phyloP scores from a whole-genome alignment of 2,329 filamentous ascomycete species.

The Hypoxylon sp. region DNA sequence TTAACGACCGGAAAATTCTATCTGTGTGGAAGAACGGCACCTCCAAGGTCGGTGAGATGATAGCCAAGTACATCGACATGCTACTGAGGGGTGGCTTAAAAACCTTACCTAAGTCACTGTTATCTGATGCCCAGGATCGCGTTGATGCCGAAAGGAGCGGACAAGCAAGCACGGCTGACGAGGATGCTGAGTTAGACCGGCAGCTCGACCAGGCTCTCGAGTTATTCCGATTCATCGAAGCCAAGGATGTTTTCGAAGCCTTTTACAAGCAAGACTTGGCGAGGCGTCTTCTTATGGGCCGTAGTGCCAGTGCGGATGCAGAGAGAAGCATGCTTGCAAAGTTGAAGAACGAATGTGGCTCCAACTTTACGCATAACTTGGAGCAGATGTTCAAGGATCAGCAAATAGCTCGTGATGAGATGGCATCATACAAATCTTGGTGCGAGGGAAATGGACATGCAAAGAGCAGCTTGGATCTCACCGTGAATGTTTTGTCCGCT shows the following conservation, averaged over 20 bases:
- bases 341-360: slow-evolving; percentile 92
- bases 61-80: slow-evolving; percentile 95
- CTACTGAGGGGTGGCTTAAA: slow-evolving; percentile 90
- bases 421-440: slow-evolving; percentile 85
- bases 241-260: slow-evolving; percentile 97
- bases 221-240: slow-evolving; percentile 95
- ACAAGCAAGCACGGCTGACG: slow-evolving; percentile 80
- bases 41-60: slow-evolving; percentile 97
- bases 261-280: slow-evolving; percentile 99
- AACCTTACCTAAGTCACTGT: slow-evolving; percentile 78
- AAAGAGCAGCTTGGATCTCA: slow-evolving; percentile 76
- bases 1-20: slow-evolving; percentile 87
- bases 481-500: slow-evolving; percentile 91
- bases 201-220: slow-evolving; percentile 95
- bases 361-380: slow-evolving; percentile 94
- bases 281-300: slow-evolving; percentile 87
- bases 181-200: slow-evolving; percentile 91
- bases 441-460: slow-evolving; percentile 63
- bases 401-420: slow-evolving; percentile 92
- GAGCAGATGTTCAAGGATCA: slow-evolving; percentile 99
- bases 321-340: slow-evolving; percentile 96
- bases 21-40: slow-evolving; percentile 85
- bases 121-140: slow-evolving; percentile 73
- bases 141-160: slow-evolving; percentile 72
- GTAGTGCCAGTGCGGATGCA: slow-evolving; percentile 93